Evolutionary conservation across 768 basidiomycete genomes (phyloP).

Genomic region (Amanita thiersii): DNA sequence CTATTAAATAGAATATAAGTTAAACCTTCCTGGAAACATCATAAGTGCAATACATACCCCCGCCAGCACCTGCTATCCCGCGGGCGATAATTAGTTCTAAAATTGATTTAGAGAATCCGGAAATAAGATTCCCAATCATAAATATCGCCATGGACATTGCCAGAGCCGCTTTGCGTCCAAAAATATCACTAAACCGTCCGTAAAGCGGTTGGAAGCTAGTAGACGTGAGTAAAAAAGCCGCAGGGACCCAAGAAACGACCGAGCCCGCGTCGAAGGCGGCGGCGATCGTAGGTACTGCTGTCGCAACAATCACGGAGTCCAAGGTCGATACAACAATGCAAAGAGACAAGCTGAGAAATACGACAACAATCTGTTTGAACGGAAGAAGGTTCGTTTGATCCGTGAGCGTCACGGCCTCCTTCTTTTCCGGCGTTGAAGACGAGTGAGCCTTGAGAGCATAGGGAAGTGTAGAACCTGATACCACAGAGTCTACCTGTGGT

Average conservation of each 20-base stretch:
- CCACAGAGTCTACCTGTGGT: no score
- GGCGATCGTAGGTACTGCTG: constrained; percentile 67
- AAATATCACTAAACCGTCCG: constrained; percentile 59
- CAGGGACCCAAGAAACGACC: constrained; percentile 65
- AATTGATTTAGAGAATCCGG: constrained; percentile 45
- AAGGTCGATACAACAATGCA: constrained; percentile 56
- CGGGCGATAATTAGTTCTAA: constrained; percentile 63
- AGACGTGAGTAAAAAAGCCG: constrained; percentile 61
- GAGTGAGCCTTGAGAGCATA: no score
- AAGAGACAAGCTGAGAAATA: constrained; percentile 52
- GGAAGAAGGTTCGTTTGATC: constrained; percentile 77
- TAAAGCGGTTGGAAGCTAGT: constrained; percentile 56
- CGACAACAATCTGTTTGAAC: constrained; percentile 49
- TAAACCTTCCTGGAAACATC: no score
- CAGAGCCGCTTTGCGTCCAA: constrained; percentile 55
- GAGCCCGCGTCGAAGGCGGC: constrained; percentile 56
- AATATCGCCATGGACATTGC: constrained; percentile 53
- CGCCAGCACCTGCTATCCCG: constrained; percentile 62
- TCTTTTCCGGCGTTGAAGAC: no score
- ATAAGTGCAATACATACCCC: constrained; percentile 24
- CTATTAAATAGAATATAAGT: constrained; percentile 13
- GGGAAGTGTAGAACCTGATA: no score
- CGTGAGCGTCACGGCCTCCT: constrained; percentile 37
- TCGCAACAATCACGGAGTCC: constrained; percentile 70
- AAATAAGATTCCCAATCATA: constrained; percentile 54